A percentile compares a stretch with the other conserved stretches of the same genome.
Evolutionary conservation across 768 basidiomycete genomes (phyloP).

Genomic region (Pholiota microspora): DNA sequence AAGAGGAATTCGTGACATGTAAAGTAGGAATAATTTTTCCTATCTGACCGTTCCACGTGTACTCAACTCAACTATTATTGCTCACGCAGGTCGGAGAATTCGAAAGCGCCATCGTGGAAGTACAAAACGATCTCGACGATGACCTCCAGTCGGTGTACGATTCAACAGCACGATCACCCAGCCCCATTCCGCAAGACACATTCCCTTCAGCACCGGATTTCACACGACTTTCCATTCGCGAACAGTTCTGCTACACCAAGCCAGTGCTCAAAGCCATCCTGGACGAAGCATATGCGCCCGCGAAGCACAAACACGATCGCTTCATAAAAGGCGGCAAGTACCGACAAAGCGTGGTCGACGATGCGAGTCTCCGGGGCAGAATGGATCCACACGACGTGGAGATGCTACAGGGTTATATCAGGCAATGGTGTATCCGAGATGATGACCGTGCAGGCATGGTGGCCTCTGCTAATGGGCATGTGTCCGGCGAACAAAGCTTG

Average conservation of each 20-base stretch:
- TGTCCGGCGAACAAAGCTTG: background rate
- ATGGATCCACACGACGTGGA: constrained; percentile 41
- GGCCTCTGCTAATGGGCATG: background rate
- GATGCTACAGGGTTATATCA: constrained; percentile 31
- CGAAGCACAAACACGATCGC: constrained; percentile 40
- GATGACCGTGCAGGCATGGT: constrained; percentile 7
- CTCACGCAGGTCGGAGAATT: constrained; percentile 51
- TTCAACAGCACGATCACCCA: constrained; percentile 28
- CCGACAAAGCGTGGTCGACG: constrained; percentile 36
- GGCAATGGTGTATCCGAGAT: constrained; percentile 44
- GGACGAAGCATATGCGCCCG: constrained; percentile 53
- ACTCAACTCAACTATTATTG: background rate
- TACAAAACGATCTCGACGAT: constrained; percentile 36
- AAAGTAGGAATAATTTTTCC: constrained; percentile 36
- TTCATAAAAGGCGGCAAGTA: constrained; percentile 61
- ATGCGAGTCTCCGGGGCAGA: constrained; percentile 35
- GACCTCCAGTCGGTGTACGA: constrained; percentile 22
- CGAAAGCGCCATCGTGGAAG: constrained; percentile 43
- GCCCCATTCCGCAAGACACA: constrained; percentile 40
- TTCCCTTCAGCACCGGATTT: constrained; percentile 45
- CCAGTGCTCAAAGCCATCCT: constrained; percentile 61
- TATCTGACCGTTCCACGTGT: too few relatives aligned
- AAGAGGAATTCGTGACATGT: constrained; percentile 64
- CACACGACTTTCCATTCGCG: constrained; percentile 42
- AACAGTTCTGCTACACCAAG: constrained; percentile 67